These are phyloP conservation scores for Pseudopyricularia cyperi DNA, from an alignment of 2,329 filamentous ascomycete species.

Conservation along the genomic window DNA sequence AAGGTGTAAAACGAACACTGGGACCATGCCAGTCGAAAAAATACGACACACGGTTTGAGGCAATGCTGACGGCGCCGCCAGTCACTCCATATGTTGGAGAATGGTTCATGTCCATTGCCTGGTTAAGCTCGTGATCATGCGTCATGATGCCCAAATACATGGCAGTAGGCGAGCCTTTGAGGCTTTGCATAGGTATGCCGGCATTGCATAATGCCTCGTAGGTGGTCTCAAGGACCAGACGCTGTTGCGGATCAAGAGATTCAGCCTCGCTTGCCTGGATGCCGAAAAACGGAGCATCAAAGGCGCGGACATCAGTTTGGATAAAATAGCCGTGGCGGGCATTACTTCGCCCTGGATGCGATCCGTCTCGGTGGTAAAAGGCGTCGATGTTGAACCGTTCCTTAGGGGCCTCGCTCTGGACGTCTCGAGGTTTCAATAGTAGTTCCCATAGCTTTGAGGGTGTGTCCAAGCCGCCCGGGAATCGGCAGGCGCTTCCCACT, in stretches of 20 bases:
- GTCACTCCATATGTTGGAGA: slow-evolving; percentile 25
- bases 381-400: slow-evolving; percentile 15
- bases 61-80: slow-evolving; percentile 24
- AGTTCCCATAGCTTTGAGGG: slow-evolving; percentile 19
- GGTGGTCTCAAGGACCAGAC: slow-evolving; percentile 20
- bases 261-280: slow-evolving; percentile 22
- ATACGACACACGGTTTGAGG: slow-evolving; percentile 24
- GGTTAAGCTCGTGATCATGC: slow-evolving; percentile 13
- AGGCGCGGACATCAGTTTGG: slow-evolving; percentile 15
- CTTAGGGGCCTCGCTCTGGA: slow-evolving; percentile 5
- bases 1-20: neutral
- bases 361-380: slow-evolving; percentile 17
- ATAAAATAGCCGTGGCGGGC: slow-evolving; percentile 18
- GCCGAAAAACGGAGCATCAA: slow-evolving; percentile 24
- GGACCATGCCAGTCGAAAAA: slow-evolving; percentile 28
- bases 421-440: slow-evolving; percentile 5
- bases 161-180: slow-evolving; percentile 19
- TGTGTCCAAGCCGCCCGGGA: slow-evolving; percentile 16
- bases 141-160: slow-evolving; percentile 21
- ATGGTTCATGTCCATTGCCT: slow-evolving; percentile 10
- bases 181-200: slow-evolving; percentile 16
- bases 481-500: slow-evolving; percentile 17
- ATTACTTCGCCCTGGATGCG: slow-evolving; percentile 19
- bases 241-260: slow-evolving; percentile 21
- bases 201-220: slow-evolving; percentile 23